Evolutionary conservation across 768 basidiomycete species (phyloP), one percentile per base, ranked within the genome.

Genomic region (Crassisporium funariophilum): DNA sequence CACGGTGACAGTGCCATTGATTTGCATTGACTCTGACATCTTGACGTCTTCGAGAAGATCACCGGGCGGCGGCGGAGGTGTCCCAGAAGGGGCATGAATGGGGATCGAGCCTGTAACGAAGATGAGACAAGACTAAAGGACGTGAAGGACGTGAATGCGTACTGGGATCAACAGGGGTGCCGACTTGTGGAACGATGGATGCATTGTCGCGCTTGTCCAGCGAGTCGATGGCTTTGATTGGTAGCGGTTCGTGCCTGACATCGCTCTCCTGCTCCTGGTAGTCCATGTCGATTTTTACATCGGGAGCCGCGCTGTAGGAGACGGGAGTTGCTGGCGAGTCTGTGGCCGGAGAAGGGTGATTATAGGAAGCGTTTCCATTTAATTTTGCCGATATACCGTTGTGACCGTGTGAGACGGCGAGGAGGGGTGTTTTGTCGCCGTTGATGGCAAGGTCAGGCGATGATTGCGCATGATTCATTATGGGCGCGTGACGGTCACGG

Each of bases 401-500:
- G 61, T 61, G 52, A 58, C 60, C 66, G 64, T 70, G 74, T 63
- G 71, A 67, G 67, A 69, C 60, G 55, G 64, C 57, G 64, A 53
- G 52, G 35, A 63, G 59, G 47, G 63, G 41, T 46, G 43, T 51
- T 35, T 60, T 53, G 50, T 61, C 62, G 57, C 56, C 57, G 59
- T 57, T 58, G 56, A 57, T 58, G 74, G 71, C 67, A 67, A 66
- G 69, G 68, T 72, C 68, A 59, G 57, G 39, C 61, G 60, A 53
- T 52, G 61, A 62, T 64, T 71, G 72, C 56, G 67, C 46, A 61
- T 75, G 71, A 74, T 76, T 77, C 84, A 85, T 86, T 73, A 73
- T 75, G 71, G 73, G 72, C 73, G 78, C 76, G 86, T 86, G 83
- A 87, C 84, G 58, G 85, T 87, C 83, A 86, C 83, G 60, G 75